phyloP scores from a whole-genome alignment of 1,284 basidiomycete genomes.

The Xerocomus tenax region DNA sequence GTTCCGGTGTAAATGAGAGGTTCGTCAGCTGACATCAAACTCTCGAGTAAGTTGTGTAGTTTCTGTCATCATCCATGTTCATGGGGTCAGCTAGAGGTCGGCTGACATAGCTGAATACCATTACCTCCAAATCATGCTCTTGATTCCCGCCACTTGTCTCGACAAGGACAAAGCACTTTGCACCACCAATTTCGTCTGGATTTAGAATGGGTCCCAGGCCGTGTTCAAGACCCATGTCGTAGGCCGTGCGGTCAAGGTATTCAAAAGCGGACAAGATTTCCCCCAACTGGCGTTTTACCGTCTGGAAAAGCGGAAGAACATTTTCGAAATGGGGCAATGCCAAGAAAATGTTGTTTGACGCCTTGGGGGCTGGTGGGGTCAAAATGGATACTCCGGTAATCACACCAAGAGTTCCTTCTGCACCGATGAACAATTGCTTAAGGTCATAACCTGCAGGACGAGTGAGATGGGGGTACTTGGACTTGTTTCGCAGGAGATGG shows the following conservation, averaged over 20 bases:
- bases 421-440: slow-evolving; percentile 97
- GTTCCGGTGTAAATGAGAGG: slow-evolving; percentile 86
- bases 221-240: slow-evolving; percentile 77
- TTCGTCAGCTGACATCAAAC: slow-evolving; percentile 65
- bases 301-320: slow-evolving; percentile 62
- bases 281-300: slow-evolving; percentile 68
- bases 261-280: slow-evolving; percentile 98
- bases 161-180: slow-evolving; percentile 84
- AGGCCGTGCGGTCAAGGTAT: slow-evolving; percentile 86
- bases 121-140: slow-evolving; percentile 91
- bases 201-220: slow-evolving; percentile 61
- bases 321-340: slow-evolving; percentile 69
- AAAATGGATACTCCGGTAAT: slow-evolving; percentile 94
- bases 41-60: slow-evolving; percentile 75
- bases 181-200: slow-evolving; percentile 62
- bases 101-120: slow-evolving; percentile 10
- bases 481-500: not conserved
- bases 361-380: slow-evolving; percentile 82
- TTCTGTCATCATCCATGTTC: slow-evolving; percentile 50
- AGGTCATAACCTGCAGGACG: slow-evolving; percentile 86
- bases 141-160: slow-evolving; percentile 93
- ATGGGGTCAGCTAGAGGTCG: slow-evolving; percentile 10
- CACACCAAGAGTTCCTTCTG: slow-evolving; percentile 92
- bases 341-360: slow-evolving; percentile 72
- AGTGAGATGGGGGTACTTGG: not conserved